These are phyloP conservation scores for Pseudogymnoascus sp. DNA, from an alignment of 2,329 filamentous ascomycete genomes.

Conservation along the genomic window DNA sequence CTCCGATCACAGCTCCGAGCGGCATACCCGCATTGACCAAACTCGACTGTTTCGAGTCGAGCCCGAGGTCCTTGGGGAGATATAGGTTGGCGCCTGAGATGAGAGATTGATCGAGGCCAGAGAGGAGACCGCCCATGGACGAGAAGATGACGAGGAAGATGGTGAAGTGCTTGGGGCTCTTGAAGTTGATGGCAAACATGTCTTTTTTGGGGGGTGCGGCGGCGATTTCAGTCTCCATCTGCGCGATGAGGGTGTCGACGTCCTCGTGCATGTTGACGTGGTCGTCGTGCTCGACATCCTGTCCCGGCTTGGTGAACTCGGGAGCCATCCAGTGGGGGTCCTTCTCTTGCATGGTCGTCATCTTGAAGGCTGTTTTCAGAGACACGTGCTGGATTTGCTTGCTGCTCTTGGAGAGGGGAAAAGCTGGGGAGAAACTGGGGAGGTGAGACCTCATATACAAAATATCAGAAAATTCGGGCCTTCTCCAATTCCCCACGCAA, in stretches of 20 bases:
- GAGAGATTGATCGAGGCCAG: conserved; percentile 63
- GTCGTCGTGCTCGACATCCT: background rate
- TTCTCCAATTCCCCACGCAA: background rate
- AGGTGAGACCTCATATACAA: background rate
- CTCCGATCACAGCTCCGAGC: conserved; percentile 62
- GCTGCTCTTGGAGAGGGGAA: background rate
- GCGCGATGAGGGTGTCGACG: conserved; percentile 27
- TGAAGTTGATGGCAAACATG: conserved; percentile 48
- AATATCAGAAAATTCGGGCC: background rate
- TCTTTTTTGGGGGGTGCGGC: conserved; percentile 18
- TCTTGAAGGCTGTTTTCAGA: background rate
- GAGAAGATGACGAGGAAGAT: conserved; percentile 60
- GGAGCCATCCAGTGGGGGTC: conserved; percentile 3
- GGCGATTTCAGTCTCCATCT: conserved; percentile 26
- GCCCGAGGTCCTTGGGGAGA: conserved; percentile 48
- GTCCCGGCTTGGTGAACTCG: conserved; percentile 2
- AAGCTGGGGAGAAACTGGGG: background rate
- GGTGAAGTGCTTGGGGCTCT: conserved; percentile 56
- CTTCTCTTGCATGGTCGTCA: background rate
- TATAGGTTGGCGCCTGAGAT: conserved; percentile 64
- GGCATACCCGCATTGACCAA: conserved; percentile 65
- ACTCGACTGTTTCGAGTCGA: conserved; percentile 50
- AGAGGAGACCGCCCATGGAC: conserved; percentile 63
- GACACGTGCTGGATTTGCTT: background rate
- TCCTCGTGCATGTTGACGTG: conserved; percentile 10